Evolutionary conservation across 2,329 filamentous ascomycete species (phyloP), one percentile per base, ranked within the genome.

Genomic region (Aaosphaeria arxii): DNA sequence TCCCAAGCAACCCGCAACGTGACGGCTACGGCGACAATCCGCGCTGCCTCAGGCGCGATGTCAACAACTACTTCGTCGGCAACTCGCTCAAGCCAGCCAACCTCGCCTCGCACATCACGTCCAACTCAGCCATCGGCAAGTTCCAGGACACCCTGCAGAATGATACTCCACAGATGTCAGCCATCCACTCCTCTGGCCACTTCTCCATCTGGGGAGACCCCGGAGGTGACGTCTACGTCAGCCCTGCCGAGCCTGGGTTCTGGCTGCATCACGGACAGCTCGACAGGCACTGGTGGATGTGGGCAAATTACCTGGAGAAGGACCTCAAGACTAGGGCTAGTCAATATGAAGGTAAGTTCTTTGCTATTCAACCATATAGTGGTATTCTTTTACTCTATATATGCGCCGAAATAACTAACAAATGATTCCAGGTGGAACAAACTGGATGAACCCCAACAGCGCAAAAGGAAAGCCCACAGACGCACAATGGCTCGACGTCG

Each of bases 251-350:
- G 39, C 74, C 74, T 1, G 43, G 62, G 28, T 79, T 79, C 59
- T 79, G 69, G 64, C 61, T 76, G 35, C 76, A 78, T 52, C 77
- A 79, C 51, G 70, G 67, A 4, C 70, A 74, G 57, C 66, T 79
- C 11, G 76, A 79, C 55, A 62, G 74, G 7, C 62, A 73, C 11
- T 79, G 72, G 71, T 77, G 73, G 74, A 74, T 75, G 49, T 79
- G 76, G 77, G 73, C 76, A 57, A 74, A 72, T 44, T 63, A 63
- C 40, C 42, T 52, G 4, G 61, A 61, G 32, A 53, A 68, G 17
- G 63, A 75, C 36, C 29, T 65, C 11, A 59, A 58, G 49, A 46
- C 31, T 3, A 42, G 59, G 45, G 55, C 54, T 11, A 56, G 50
- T 36, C 48, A 53, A 54, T 74, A 78, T 50, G 64, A 66, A 71